phyloP scores from a whole-genome alignment of 2,329 filamentous ascomycete species.

The Westerdykella sp. region DNA sequence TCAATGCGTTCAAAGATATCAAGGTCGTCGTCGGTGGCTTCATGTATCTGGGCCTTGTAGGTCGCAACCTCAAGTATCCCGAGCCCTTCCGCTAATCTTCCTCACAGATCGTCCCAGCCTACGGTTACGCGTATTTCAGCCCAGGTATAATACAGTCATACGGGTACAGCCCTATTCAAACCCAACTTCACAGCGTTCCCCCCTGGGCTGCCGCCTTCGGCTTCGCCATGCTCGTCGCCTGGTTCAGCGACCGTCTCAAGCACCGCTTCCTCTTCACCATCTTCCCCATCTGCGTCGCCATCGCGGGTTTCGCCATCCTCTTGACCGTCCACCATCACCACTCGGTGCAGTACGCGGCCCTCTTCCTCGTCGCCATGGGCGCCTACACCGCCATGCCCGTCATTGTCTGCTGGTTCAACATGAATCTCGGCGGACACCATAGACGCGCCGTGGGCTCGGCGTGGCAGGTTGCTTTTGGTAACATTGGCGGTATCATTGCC shows the following conservation, averaged over 20 bases:
- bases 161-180: slow-evolving; percentile 49
- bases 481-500: slow-evolving; percentile 49
- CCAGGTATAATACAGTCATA: slow-evolving; percentile 45
- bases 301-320: slow-evolving; percentile 71
- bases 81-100: neutral
- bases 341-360: slow-evolving; percentile 64
- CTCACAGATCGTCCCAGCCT: slow-evolving; percentile 25
- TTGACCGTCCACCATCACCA: slow-evolving; percentile 63
- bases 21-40: slow-evolving; percentile 46
- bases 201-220: slow-evolving; percentile 68
- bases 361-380: slow-evolving; percentile 77
- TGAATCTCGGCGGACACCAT: slow-evolving; percentile 50
- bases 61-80: slow-evolving; percentile 18
- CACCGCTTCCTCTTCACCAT: slow-evolving; percentile 73
- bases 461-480: slow-evolving; percentile 47
- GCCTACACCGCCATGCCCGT: slow-evolving; percentile 86
- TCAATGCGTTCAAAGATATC: slow-evolving; percentile 44
- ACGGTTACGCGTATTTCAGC: slow-evolving; percentile 44
- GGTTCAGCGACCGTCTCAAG: slow-evolving; percentile 60
- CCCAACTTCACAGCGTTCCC: slow-evolving; percentile 50
- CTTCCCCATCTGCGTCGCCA: slow-evolving; percentile 59
- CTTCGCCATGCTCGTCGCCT: slow-evolving; percentile 71
- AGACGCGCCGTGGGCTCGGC: slow-evolving; percentile 44
- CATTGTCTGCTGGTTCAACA: slow-evolving; percentile 54
- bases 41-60: slow-evolving; percentile 47